These are phyloP conservation scores for Penicillium sp. DNA, from an alignment of 2,329 filamentous ascomycete genomes.

Conservation along the genomic window DNA sequence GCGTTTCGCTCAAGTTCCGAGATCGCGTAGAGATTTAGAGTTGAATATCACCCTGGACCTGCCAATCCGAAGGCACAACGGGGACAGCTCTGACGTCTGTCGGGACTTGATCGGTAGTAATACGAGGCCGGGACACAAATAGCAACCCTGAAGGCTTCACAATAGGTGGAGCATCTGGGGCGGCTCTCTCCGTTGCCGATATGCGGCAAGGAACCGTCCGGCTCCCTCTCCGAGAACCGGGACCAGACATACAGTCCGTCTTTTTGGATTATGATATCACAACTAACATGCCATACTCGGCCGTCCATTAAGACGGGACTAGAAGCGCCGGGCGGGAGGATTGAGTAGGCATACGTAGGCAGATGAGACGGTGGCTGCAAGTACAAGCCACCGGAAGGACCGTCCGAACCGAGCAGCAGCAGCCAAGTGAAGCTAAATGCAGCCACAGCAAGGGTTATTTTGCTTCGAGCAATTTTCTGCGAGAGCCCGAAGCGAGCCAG, in stretches of 20 bases:
- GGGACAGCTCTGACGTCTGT: background rate
- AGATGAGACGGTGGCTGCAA: background rate
- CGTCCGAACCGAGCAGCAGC: background rate
- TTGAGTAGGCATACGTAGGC: background rate
- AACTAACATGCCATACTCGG: background rate
- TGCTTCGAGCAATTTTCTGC: background rate
- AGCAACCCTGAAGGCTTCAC: background rate
- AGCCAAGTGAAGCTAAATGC: background rate
- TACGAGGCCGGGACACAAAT: conserved; percentile 4
- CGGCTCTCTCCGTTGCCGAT: conserved; percentile 3
- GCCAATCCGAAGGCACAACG: background rate
- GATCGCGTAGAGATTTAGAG: background rate
- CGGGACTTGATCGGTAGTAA: background rate
- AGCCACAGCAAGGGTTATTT: background rate
- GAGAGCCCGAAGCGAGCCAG: background rate
- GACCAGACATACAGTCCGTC: background rate
- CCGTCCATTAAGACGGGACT: background rate
- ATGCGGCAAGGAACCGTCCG: conserved; percentile 2
- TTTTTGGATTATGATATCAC: background rate
- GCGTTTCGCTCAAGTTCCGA: background rate
- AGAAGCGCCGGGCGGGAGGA: background rate
- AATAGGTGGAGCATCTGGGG: background rate
- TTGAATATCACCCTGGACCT: background rate
- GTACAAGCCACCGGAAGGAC: background rate
- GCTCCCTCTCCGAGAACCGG: background rate